Conservation (phyloP, 345 rosid genomes). For the Populus davidiana region DNA sequence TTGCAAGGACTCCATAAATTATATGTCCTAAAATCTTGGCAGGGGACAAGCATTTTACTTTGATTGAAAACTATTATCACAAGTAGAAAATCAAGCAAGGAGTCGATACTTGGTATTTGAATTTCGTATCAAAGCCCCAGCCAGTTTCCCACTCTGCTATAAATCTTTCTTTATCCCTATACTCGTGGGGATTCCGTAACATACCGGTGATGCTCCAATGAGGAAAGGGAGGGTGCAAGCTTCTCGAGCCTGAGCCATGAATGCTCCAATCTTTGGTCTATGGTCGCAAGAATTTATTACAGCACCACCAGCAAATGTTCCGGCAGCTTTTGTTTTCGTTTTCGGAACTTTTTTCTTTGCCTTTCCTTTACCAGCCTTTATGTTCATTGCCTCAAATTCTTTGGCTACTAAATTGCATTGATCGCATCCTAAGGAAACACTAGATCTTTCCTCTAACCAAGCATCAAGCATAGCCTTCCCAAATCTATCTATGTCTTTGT, state of each 20-base stretch:
- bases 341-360: conserved; percentile 39
- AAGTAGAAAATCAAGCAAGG: too few species aligned
- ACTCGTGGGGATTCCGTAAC: conserved; percentile 90
- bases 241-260: conserved; percentile 72
- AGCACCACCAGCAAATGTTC: conserved; percentile 15
- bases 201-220: conserved; percentile 92
- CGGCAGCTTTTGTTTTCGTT: conserved; percentile 40
- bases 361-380: conserved; percentile 37
- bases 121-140: not conserved
- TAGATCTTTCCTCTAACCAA: conserved; percentile 71
- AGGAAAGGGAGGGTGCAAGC: conserved; percentile 65
- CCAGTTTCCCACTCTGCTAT: conserved; percentile 2
- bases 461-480: conserved; percentile 75
- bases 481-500: conserved; percentile 85
- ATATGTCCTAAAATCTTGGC: too few species aligned
- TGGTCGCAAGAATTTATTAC: conserved; percentile 38
- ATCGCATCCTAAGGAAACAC: conserved; percentile 31
- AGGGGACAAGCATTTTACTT: too few species aligned
- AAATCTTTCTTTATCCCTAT: conserved; percentile 51
- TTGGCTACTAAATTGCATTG: conserved; percentile 43
- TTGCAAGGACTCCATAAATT: too few species aligned
- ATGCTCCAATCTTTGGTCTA: conserved; percentile 64
- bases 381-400: conserved; percentile 51
- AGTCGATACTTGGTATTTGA: too few species aligned
- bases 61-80: too few species aligned